Conservation (phyloP, 306 rosid species). For the Quercus engelmannii region DNA sequence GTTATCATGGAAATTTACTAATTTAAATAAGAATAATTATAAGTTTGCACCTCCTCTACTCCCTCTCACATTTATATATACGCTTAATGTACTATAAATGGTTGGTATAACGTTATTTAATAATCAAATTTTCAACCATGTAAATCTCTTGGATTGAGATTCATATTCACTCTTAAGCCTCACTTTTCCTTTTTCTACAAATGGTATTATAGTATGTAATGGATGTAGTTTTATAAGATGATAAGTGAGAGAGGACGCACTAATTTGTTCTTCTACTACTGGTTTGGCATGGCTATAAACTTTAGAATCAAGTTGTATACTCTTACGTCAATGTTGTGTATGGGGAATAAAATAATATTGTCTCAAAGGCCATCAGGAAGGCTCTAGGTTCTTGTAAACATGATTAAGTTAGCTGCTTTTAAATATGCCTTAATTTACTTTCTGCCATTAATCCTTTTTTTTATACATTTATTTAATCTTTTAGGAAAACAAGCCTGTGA, state of each 20-base stretch:
- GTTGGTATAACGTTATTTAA: not conserved
- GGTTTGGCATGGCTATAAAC: not conserved
- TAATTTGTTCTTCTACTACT: not conserved
- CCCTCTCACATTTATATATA: not conserved
- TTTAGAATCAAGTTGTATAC: not conserved
- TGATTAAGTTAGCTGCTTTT: not conserved
- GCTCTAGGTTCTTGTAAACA: not conserved
- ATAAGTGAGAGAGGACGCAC: too few relatives aligned
- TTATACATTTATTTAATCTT: slow-evolving; percentile 12
- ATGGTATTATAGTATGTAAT: too few relatives aligned
- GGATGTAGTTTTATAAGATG: too few relatives aligned
- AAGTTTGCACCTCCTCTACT: not conserved
- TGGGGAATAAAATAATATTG: not conserved
- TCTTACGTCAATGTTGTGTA: not conserved
- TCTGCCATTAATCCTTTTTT: slow-evolving; percentile 14
- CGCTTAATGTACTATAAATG: not conserved
- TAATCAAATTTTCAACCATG: not conserved
- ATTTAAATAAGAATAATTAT: not conserved
- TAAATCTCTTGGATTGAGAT: not conserved
- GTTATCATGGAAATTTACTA: not conserved
- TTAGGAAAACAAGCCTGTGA: slow-evolving; percentile 53
- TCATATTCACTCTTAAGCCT: not conserved
- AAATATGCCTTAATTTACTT: not conserved
- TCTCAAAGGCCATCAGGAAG: not conserved
- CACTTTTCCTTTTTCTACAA: too few relatives aligned